Base-by-base conservation (phyloP, 768 basidiomycete species). In the Myochromella boudieri region DNA sequence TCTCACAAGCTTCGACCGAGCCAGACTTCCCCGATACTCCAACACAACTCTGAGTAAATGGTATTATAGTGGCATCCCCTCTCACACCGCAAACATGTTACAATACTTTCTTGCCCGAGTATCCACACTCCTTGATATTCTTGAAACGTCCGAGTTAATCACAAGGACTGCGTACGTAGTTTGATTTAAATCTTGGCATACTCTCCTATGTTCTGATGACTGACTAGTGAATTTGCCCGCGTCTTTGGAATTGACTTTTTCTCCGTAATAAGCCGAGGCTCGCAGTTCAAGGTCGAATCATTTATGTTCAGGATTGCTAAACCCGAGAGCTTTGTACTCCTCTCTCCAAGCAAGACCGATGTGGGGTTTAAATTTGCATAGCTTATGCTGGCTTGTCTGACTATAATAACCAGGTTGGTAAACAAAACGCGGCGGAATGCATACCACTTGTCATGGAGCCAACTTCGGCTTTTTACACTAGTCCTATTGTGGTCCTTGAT, bases 221-320 rank as follows among this genome's bases (percentile, higher is more conserved):
- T 42, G 20, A n/a, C 27, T 58, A 98, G 95, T 11, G 97, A 99
- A 65, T 97, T 97, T 58, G 95, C 97, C 31, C 84, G 97, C 8
- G 91, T 98, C 5, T 98, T 97, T 54, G 95, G 97, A 1, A 86
- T 99, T 34, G 97, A 99, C 66, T 98, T 97, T 63, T 91, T 86
- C 60, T 97, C 94, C 3, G 95, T 97, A 25, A 80, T 97, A 52
- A 93, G 82, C 50, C 82, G 97, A 25, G 97, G 97, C 0, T 97
- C 94, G 1, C 97, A 99, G 59, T 98, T 93, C 75, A 99, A 98
- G 68, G 97, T 98, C 21, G 97, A 99, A 69, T 94, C 94, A 0
- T 95, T 99, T 70, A 87, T 99, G 87, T 95, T 97, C 64, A 84
- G 95, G 15, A 93, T 98, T 38, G 90, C 91, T 14, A 98, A 98